These are phyloP conservation scores for Termitomyces sp. DNA, from an alignment of 768 basidiomycete species.

Conservation along the genomic window DNA sequence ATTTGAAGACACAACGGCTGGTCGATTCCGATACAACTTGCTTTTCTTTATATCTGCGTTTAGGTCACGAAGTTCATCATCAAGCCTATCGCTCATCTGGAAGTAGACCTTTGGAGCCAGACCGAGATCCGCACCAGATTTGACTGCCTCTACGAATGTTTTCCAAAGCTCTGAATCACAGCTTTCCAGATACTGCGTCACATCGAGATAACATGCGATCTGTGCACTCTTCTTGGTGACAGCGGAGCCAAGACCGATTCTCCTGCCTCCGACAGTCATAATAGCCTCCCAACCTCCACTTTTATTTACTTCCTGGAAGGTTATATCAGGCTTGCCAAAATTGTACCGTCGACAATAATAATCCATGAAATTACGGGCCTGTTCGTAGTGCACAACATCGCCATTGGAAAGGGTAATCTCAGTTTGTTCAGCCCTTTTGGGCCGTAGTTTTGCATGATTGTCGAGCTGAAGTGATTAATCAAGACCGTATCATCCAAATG, in stretches of 20 bases:
- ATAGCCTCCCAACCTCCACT: constrained; percentile 59
- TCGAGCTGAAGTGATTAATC: constrained; percentile 27
- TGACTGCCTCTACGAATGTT: constrained; percentile 53
- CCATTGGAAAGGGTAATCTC: constrained; percentile 52
- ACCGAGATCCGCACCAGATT: constrained; percentile 63
- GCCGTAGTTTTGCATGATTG: constrained; percentile 25
- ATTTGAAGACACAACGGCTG: constrained; percentile 22
- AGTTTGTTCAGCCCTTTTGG: constrained; percentile 14
- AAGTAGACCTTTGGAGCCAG: constrained; percentile 67
- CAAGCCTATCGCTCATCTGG: constrained; percentile 54
- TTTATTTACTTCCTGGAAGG: constrained; percentile 32
- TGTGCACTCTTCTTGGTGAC: constrained; percentile 66
- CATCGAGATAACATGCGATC: constrained; percentile 78
- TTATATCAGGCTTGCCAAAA: constrained; percentile 70
- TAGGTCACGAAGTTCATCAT: constrained; percentile 67
- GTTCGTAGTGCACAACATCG: constrained; percentile 56
- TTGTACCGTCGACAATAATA: constrained; percentile 82
- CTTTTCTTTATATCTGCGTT: constrained; percentile 61
- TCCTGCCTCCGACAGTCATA: constrained; percentile 69
- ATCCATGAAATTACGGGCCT: constrained; percentile 87
- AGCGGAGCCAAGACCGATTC: constrained; percentile 77
- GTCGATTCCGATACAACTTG: constrained; percentile 60
- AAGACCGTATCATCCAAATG: not conserved
- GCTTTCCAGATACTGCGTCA: constrained; percentile 76
- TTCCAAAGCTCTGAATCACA: constrained; percentile 83